These are phyloP conservation scores for Cytospora piceae DNA, from an alignment of 2,329 filamentous ascomycete genomes.

Conservation along the genomic window DNA sequence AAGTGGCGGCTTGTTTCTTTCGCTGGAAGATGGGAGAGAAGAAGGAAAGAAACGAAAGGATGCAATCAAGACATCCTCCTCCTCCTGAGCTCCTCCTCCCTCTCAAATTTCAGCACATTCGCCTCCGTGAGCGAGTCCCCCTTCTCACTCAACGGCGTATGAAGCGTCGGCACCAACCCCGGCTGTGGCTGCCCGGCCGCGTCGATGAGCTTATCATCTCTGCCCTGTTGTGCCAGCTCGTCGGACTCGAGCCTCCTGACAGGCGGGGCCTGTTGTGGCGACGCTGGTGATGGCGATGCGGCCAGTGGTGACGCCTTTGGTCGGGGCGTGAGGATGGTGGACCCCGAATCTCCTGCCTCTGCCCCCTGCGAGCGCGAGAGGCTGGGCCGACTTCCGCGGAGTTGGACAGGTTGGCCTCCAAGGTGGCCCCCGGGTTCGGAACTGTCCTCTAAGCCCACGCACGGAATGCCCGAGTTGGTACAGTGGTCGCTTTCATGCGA, in stretches of 20 bases:
- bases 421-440: background rate
- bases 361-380: background rate
- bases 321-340: slow-evolving; percentile 18
- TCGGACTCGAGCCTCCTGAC: slow-evolving; percentile 30
- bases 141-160: slow-evolving; percentile 27
- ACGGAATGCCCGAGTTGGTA: slow-evolving; percentile 33
- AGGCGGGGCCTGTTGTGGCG: slow-evolving; percentile 13
- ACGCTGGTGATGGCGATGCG: slow-evolving; percentile 13
- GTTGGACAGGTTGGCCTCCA: too few species aligned
- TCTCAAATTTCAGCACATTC: slow-evolving; percentile 35
- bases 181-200: slow-evolving; percentile 30
- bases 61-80: slow-evolving; percentile 5
- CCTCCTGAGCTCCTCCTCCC: slow-evolving; percentile 26
- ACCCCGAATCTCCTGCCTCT: slow-evolving; percentile 4
- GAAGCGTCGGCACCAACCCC: slow-evolving; percentile 22
- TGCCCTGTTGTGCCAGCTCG: slow-evolving; percentile 34
- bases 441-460: slow-evolving; percentile 17
- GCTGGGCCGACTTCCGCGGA: background rate
- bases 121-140: slow-evolving; percentile 35
- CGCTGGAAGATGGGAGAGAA: background rate
- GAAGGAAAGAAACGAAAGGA: background rate
- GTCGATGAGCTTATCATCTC: slow-evolving; percentile 37
- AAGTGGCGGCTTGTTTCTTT: too few species aligned
- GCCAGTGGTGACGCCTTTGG: slow-evolving; percentile 15
- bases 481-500: slow-evolving; percentile 35